A percentile compares a stretch with the other conserved stretches of the same genome.
These are phyloP conservation scores for Colletotrichum abscissum DNA, from an alignment of 2,329 filamentous ascomycete species.

Conservation along the genomic window DNA sequence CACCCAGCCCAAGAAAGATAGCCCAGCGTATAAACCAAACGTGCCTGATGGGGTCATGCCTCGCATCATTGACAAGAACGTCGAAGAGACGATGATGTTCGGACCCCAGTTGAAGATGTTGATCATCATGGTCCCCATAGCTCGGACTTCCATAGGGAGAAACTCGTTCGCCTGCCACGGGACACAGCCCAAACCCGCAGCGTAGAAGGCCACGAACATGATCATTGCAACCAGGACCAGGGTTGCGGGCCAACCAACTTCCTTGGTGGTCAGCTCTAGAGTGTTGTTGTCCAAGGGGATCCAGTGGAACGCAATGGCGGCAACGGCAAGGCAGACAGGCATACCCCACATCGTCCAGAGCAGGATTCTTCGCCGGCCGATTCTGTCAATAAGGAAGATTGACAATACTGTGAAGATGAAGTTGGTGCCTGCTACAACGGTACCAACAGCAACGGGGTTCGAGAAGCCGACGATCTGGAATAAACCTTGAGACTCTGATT, in stretches of 20 bases:
- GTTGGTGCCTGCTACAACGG: slow-evolving; percentile 57
- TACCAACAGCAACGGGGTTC: slow-evolving; percentile 55
- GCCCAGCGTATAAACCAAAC: slow-evolving; percentile 63
- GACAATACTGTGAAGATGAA: slow-evolving; percentile 62
- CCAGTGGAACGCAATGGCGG: slow-evolving; percentile 16
- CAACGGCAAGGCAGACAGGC: slow-evolving; percentile 4
- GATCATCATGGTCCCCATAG: slow-evolving; percentile 59
- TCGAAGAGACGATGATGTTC: slow-evolving; percentile 62
- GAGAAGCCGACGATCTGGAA: slow-evolving; percentile 41
- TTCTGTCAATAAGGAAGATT: slow-evolving; percentile 56
- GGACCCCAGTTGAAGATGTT: slow-evolving; percentile 58
- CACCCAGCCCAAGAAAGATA: slow-evolving; percentile 59
- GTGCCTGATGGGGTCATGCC: slow-evolving; percentile 59
- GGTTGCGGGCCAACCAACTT: slow-evolving; percentile 12
- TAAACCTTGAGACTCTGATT: not conserved
- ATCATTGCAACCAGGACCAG: slow-evolving; percentile 28
- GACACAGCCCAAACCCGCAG: slow-evolving; percentile 38
- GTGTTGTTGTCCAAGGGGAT: slow-evolving; percentile 15
- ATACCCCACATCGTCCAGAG: slow-evolving; percentile 47
- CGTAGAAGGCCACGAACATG: slow-evolving; percentile 39
- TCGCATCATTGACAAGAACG: slow-evolving; percentile 61
- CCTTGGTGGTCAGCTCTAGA: not conserved
- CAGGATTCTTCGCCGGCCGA: slow-evolving; percentile 57
- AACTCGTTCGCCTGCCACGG: slow-evolving; percentile 40
- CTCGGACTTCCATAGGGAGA: slow-evolving; percentile 54